Evolutionary conservation across 2,329 filamentous ascomycete species (phyloP).

Genomic region (Tolypocladium album): DNA sequence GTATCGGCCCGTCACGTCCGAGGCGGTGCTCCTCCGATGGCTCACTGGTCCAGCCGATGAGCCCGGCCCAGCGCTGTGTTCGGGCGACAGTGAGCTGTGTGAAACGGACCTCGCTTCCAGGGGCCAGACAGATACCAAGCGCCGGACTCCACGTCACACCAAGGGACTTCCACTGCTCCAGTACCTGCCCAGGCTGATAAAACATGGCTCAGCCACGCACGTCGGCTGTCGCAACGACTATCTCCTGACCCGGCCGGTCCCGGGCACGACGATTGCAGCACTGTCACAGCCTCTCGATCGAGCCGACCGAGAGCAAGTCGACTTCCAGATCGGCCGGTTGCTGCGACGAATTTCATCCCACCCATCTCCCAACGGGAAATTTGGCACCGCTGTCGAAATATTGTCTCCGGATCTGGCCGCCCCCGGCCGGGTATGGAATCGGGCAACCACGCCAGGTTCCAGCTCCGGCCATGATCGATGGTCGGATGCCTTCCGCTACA

Average conservation of each 20-base stretch:
- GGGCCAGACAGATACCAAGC: neutral
- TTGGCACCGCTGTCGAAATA: slow-evolving; percentile 26
- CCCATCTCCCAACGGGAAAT: slow-evolving; percentile 33
- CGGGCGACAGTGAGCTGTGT: neutral
- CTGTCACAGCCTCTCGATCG: slow-evolving; percentile 20
- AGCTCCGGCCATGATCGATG: slow-evolving; percentile 26
- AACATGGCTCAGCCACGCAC: slow-evolving; percentile 20
- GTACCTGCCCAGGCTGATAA: slow-evolving; percentile 29
- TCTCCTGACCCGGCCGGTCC: slow-evolving; percentile 28
- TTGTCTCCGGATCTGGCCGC: slow-evolving; percentile 1
- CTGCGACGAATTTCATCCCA: slow-evolving; percentile 32
- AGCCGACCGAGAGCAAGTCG: slow-evolving; percentile 24
- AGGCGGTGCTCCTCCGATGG: slow-evolving; percentile 35
- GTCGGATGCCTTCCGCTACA: slow-evolving; percentile 43
- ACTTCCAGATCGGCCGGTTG: slow-evolving; percentile 37
- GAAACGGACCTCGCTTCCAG: neutral
- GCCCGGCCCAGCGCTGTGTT: neutral
- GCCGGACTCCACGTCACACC: neutral
- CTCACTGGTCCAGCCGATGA: slow-evolving; percentile 12
- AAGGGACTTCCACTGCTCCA: slow-evolving; percentile 11
- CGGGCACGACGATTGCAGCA: slow-evolving; percentile 26
- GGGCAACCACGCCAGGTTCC: slow-evolving; percentile 14
- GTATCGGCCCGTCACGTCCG: slow-evolving; percentile 29
- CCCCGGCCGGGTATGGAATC: neutral
- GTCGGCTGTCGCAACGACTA: slow-evolving; percentile 23